A percentile compares a stretch with the other conserved stretches of the same genome.
Evolutionary conservation across 345 rosid genomes (phyloP).

Genomic region (Syzygium aromaticum): DNA sequence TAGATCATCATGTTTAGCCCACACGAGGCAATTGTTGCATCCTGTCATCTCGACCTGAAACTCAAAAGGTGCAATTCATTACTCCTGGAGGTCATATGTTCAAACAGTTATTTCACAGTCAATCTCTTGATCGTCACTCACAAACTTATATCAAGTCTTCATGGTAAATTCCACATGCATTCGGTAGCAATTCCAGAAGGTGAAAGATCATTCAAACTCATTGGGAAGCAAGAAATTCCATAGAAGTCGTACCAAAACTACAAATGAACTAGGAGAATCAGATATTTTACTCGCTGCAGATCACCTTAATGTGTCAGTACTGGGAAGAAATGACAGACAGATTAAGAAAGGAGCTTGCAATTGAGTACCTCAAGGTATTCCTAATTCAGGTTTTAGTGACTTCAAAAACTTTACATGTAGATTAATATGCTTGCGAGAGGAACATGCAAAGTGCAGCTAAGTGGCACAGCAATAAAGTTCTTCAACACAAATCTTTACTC

Average conservation of each 20-base stretch:
- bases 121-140: background rate
- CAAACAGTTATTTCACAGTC: background rate
- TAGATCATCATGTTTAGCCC: conserved; percentile 89
- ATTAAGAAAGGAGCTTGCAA: background rate
- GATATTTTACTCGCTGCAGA: background rate
- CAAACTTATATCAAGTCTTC: background rate
- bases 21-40: conserved; percentile 70
- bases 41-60: conserved; percentile 50
- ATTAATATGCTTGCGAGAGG: background rate
- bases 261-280: background rate
- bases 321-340: background rate
- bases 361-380: background rate
- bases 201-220: background rate
- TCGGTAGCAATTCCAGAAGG: background rate
- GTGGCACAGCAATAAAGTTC: background rate
- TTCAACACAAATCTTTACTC: background rate
- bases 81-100: background rate
- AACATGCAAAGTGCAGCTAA: background rate
- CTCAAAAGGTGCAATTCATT: background rate
- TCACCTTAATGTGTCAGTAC: background rate
- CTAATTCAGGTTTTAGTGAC: no score
- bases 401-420: background rate
- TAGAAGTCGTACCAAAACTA: background rate
- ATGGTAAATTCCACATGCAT: background rate
- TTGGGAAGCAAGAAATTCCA: background rate